Base-by-base conservation (phyloP, 2,329 filamentous ascomycete species). In the Diaporthe amygdali region DNA sequence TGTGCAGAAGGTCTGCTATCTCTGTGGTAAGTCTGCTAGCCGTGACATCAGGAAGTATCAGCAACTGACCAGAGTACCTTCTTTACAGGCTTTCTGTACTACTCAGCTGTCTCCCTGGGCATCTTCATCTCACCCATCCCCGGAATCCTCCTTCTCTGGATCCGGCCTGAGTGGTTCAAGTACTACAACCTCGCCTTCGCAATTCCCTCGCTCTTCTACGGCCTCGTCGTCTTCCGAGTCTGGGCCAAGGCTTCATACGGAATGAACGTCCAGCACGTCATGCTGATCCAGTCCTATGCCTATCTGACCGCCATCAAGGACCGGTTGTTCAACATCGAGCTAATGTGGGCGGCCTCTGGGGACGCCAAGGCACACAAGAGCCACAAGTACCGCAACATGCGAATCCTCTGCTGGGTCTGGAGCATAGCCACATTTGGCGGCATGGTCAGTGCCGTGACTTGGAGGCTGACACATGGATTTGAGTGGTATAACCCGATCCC, bases 121-220 rank as follows among this genome's bases (percentile, higher is more conserved):
- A 82, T 83, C 71, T 84, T 84, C 78, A 78, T 83, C 72, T 80
- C 79, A 8, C 81, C 81, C 8, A 76, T 83, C 55, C 81, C 82
- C 7, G 82, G 81, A 17, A 82, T 81, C 9, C 75, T 83, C 1
- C 79, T 84, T n/a, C 77, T 84, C 15, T 80, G 81, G 75, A 74
- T 80, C 59, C 79, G 82, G 2, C 82, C 82, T 0, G 75, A 82
- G 39, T 82, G 79, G 76, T 82, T 84, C 75, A 81, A 81, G 73
- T 84, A 82, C 75, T 84, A 82, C 77, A 84, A 83, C 75, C 77
- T 84, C n/a, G 81, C 82, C 6, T 84, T 84, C 70, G 82, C 82
- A 22, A 76, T 83, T 9, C 82, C 82, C 1, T 82, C 79, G 4
- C 78, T 84, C 63, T 55, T 83, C 22, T 83, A 83, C 74, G 81